phyloP scores from a whole-genome alignment of 176 grass and related monocot genomes.

The Areca catechu region DNA sequence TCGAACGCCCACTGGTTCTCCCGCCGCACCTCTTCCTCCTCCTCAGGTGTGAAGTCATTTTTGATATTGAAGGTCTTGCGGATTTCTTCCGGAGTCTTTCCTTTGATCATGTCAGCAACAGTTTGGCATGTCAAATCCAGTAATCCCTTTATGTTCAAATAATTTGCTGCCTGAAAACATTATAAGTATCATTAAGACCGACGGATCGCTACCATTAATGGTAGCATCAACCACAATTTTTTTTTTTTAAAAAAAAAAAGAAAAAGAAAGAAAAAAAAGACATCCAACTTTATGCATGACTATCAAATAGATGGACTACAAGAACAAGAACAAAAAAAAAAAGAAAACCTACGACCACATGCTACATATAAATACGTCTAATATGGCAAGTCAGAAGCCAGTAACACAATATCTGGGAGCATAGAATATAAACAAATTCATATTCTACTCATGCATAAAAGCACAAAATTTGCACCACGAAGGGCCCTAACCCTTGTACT shows the following conservation, averaged over 20 bases:
- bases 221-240: neutral
- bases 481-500: too few species aligned
- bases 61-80: slow-evolving; percentile 23
- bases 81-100: slow-evolving; percentile 14
- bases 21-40: slow-evolving; percentile 29
- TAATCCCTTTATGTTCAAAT: slow-evolving; percentile 40
- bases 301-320: too few species aligned
- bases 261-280: neutral
- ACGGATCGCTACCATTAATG: too few species aligned
- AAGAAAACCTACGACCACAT: too few species aligned
- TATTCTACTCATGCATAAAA: too few species aligned
- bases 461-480: too few species aligned
- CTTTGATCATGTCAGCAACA: slow-evolving; percentile 26
- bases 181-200: neutral
- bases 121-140: slow-evolving; percentile 48
- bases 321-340: too few species aligned
- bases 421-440: too few species aligned
- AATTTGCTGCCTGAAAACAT: slow-evolving; percentile 34
- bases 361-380: too few species aligned
- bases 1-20: slow-evolving; percentile 57
- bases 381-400: too few species aligned
- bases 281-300: too few species aligned
- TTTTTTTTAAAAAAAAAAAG: neutral
- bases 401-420: too few species aligned
- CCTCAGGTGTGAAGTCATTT: slow-evolving; percentile 21